Evolutionary conservation across 2,329 filamentous ascomycete genomes (phyloP).

Genomic region (Phymatotrichopsis omnivora): DNA sequence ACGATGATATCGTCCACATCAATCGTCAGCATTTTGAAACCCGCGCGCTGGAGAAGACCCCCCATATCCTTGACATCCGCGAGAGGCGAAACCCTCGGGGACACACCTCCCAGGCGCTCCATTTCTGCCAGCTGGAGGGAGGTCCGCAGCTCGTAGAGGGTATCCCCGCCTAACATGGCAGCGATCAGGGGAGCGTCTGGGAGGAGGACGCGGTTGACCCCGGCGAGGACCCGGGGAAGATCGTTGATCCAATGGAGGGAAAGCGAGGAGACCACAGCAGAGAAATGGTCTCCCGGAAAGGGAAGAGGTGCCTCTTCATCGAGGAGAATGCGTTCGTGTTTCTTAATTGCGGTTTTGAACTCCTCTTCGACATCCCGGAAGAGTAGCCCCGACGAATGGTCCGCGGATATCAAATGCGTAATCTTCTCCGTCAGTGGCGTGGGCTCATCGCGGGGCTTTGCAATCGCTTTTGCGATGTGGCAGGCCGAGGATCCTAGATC

Average conservation of each 20-base stretch:
- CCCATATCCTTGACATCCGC: slow-evolving; percentile 89
- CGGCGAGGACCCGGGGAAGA: slow-evolving; percentile 69
- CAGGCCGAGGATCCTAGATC: slow-evolving; percentile 94
- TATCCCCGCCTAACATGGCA: slow-evolving; percentile 94
- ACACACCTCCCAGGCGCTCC: slow-evolving; percentile 82
- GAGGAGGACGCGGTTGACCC: slow-evolving; percentile 79
- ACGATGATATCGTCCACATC: slow-evolving; percentile 97
- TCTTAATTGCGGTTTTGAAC: slow-evolving; percentile 61
- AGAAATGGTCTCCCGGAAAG: slow-evolving; percentile 66
- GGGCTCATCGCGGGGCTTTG: slow-evolving; percentile 50
- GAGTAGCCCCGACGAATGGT: slow-evolving; percentile 67
- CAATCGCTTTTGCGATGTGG: slow-evolving; percentile 78
- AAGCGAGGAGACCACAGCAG: slow-evolving; percentile 79
- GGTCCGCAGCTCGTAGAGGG: slow-evolving; percentile 83
- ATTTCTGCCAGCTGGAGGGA: slow-evolving; percentile 86
- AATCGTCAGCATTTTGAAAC: slow-evolving; percentile 92
- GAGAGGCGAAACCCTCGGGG: slow-evolving; percentile 79
- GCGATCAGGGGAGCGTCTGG: slow-evolving; percentile 86
- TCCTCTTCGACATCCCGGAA: slow-evolving; percentile 56
- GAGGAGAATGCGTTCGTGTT: slow-evolving; percentile 57
- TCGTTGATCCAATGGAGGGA: slow-evolving; percentile 98
- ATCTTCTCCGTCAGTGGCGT: slow-evolving; percentile 61
- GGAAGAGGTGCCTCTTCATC: slow-evolving; percentile 56
- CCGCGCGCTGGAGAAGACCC: slow-evolving; percentile 71
- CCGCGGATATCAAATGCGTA: slow-evolving; percentile 64